Percentiles rank a stretch among this genome's conserved stretches.
Evolutionary conservation across 2,329 filamentous ascomycete species (phyloP).

Genomic region (Akanthomyces lecanii): DNA sequence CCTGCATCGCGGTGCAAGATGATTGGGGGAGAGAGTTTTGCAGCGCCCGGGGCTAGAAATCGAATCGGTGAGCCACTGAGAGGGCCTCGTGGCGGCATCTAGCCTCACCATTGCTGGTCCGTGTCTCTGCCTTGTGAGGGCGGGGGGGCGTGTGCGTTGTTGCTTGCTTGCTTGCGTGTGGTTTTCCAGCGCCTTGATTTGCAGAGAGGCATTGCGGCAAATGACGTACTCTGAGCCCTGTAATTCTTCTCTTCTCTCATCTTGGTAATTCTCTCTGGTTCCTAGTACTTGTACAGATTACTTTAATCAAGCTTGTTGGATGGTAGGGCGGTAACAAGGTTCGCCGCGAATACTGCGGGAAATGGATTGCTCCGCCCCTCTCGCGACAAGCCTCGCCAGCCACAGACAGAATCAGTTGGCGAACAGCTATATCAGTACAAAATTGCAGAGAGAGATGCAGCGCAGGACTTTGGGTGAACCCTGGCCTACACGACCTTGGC

Average conservation of each 20-base stretch:
- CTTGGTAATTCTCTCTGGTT: neutral
- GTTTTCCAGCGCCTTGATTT: neutral
- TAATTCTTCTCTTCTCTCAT: neutral
- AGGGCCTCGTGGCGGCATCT: slow-evolving; percentile 6
- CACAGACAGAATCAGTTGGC: neutral
- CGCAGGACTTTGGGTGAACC: neutral
- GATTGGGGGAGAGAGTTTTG: neutral
- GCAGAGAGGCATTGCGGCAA: neutral
- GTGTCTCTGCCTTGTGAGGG: neutral
- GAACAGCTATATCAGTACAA: no score
- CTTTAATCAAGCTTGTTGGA: no score
- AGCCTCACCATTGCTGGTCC: slow-evolving; percentile 1
- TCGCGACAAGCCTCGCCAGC: no score
- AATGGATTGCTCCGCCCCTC: no score
- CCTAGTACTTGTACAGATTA: no score
- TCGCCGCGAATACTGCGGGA: no score
- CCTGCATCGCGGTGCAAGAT: neutral
- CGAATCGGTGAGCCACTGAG: neutral
- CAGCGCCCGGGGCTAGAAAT: neutral
- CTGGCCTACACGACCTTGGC: neutral
- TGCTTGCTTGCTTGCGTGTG: neutral
- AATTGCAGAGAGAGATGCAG: no score
- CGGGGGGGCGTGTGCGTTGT: slow-evolving; percentile 7
- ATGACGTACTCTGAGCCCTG: neutral
- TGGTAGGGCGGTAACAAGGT: no score